Evolutionary conservation across 169 alveolate genomes (phyloP).

Genomic region (Miamiensis avidus): DNA sequence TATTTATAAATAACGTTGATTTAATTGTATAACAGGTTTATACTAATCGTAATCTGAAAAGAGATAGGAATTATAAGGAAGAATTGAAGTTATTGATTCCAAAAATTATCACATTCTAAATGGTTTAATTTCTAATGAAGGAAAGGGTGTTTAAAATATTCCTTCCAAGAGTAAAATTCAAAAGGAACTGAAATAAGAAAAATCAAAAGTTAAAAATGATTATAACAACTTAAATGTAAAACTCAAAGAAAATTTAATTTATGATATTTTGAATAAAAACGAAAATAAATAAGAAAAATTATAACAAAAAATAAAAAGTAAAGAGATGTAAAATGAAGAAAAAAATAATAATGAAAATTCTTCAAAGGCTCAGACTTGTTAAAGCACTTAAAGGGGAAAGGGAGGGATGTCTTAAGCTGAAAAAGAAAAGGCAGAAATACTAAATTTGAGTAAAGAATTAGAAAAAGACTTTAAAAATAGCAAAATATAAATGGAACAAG

Average conservation of each 20-base stretch:
- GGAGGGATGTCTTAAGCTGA: neutral
- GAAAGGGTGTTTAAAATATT: neutral
- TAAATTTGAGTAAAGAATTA: too few relatives aligned
- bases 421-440: neutral
- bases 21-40: too few relatives aligned
- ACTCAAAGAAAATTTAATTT: neutral
- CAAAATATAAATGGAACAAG: too few relatives aligned
- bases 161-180: neutral
- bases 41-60: too few relatives aligned
- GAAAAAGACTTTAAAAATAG: too few relatives aligned
- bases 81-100: neutral
- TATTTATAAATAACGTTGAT: too few relatives aligned
- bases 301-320: neutral
- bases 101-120: too few relatives aligned
- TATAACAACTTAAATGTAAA: neutral
- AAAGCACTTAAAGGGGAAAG: neutral
- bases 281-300: neutral
- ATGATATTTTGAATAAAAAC: neutral
- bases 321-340: too few relatives aligned
- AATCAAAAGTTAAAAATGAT: neutral
- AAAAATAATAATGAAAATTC: neutral
- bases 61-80: neutral
- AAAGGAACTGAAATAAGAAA: too few relatives aligned
- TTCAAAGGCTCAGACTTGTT: neutral
- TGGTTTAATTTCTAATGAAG: neutral